Base-by-base conservation (phyloP, 2,329 filamentous ascomycete species). In the Beauveria medogensis region DNA sequence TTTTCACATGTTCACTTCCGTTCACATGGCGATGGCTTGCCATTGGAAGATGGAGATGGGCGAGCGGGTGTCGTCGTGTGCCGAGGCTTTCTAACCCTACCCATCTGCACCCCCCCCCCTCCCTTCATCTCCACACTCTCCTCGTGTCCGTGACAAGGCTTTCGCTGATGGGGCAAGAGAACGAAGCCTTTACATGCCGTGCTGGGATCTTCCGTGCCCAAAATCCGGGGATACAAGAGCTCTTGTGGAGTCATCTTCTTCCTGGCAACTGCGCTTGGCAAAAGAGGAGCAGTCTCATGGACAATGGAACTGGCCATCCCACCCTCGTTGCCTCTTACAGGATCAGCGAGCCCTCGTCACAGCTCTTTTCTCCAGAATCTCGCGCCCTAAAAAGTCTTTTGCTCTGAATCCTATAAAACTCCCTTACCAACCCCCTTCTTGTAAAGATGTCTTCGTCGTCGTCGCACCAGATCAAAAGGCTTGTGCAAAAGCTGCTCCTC, bases 21-120 rank as follows among this genome's bases (percentile, higher is more conserved):
- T 58, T 58, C 55, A 58, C 55, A 58, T 58, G 55, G 55, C 30
- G n/a, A 28, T 48, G 43, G 54, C 54, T 47, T 34, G 16, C 14
- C 20, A 16, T 16, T 26, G 14, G 2, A 5, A 41, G 14, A 41
- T 41, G 24, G 3, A 24, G 24, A 24, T 24, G 24, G 2, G 3
- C 24, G 3, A 24, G 24, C 24, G 24, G 24, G 9, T 5, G 2
- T 50, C 54, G 43, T 56, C 54, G 28, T 26, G 37, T 59, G 57
- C 57, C 57, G 57, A 60, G 57, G 57, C 50, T 47, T 22, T 18
- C 41, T 47, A 20, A 22, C 57, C 56, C 18, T 54, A 54, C 57
- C 57, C 50, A 60, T 54, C 8, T 24, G 30, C 41, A 41, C 20
- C 26, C 40, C 56, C 9, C 48, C 22, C n/a, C 16, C 24, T 22